These are phyloP conservation scores for Colletotrichum chlorophyti DNA, from an alignment of 2,329 filamentous ascomycete species.

Conservation along the genomic window DNA sequence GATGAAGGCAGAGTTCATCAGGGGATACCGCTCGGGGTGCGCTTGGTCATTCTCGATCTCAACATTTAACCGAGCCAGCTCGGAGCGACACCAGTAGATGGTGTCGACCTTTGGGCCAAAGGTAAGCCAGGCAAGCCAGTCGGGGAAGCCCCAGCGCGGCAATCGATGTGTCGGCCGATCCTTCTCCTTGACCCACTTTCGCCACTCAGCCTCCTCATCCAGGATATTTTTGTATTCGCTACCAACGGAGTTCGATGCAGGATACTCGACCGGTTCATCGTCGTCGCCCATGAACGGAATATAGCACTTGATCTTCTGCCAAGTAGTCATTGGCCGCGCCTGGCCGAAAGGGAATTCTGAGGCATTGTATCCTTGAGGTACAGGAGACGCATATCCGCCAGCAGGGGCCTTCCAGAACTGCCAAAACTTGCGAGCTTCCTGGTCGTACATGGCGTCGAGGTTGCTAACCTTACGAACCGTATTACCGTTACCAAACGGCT, in stretches of 20 bases:
- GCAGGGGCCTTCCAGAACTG: conserved; percentile 70
- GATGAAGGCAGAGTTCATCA: conserved; percentile 97
- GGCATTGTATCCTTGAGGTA: conserved; percentile 62
- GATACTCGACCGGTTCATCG: conserved; percentile 58
- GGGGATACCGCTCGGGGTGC: conserved; percentile 82
- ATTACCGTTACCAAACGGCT: conserved; percentile 48
- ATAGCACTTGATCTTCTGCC: conserved; percentile 55
- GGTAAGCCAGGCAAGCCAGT: conserved; percentile 81
- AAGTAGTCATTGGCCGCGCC: conserved; percentile 52
- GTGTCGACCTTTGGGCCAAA: conserved; percentile 90
- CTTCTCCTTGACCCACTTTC: conserved; percentile 79
- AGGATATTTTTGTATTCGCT: conserved; percentile 52
- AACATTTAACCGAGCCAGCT: conserved; percentile 85
- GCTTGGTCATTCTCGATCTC: conserved; percentile 93
- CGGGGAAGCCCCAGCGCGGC: conserved; percentile 61
- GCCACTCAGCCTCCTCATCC: conserved; percentile 75
- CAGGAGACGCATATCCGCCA: conserved; percentile 66
- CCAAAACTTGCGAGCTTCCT: conserved; percentile 59
- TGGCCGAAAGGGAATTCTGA: conserved; percentile 48
- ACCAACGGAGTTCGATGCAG: conserved; percentile 68
- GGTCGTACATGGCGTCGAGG: conserved; percentile 55
- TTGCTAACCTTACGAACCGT: conserved; percentile 59
- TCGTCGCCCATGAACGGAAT: conserved; percentile 57
- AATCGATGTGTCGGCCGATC: conserved; percentile 87
- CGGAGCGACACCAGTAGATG: conserved; percentile 87